Evolutionary conservation across 371 early-diverging fungal genomes (phyloP), one percentile per base, ranked within the genome.

Genomic region (Rhizomucor miehei): DNA sequence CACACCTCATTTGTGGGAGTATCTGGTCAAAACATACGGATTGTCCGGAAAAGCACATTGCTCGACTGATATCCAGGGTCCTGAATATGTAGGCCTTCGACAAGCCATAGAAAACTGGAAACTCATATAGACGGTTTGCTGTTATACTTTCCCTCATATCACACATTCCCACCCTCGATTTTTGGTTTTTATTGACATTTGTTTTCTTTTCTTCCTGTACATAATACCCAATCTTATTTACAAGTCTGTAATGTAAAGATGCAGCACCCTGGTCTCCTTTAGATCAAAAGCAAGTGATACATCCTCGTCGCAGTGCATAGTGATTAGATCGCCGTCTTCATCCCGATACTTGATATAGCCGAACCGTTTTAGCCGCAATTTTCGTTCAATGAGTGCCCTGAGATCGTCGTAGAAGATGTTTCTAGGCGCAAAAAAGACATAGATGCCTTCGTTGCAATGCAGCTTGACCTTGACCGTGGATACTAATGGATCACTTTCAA

Each of bases 271-370:
- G 79, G 75, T 29, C 77, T 69, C 49, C 10, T 24, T 38, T 14
- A 20, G 41, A 60, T 90, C 91, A 74, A 92, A 88, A 6, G 92
- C 91, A 80, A 92, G 59, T 38, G 72, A 77, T 16, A 94, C 86
- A 57, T 94, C 95, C 35, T 90, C 92, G 57, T 92, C 89, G 17
- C 78, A 79, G 47, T 82, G 80, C 51, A 94, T 81, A 36, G 79
- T 81, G 21, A 92, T 81, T 51, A 83, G 77, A 62, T 94, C 92
- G 23, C 89, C 88, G 52, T 92, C 93, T 62, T 92, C 92, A 62
- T 94, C 93, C 59, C 78, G 79, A 66, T 91, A 94, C 55, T 85
- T 80, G 50, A 93, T 24, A 40, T 67, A 50, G 19, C 74, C 57
- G 48, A 78, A 60, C 5, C 44, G 48, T 11, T 47, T 46, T 25